phyloP scores from a whole-genome alignment of 2,329 filamentous ascomycete genomes.

The Penicillium sp. region DNA sequence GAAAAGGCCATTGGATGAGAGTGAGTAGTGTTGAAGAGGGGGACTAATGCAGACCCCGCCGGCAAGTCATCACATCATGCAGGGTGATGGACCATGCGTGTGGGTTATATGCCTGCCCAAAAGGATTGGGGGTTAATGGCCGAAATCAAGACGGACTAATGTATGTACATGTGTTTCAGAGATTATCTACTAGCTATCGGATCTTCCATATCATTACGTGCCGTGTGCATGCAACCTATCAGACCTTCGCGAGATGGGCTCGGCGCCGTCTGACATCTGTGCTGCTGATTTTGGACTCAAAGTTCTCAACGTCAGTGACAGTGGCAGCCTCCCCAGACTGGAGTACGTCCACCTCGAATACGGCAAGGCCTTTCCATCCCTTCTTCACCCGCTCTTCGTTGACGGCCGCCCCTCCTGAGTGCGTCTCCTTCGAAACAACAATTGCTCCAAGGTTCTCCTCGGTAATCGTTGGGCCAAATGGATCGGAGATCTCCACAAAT shows the following conservation, averaged over 20 bases:
- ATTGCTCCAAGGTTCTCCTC: slow-evolving; percentile 74
- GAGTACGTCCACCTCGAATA: slow-evolving; percentile 88
- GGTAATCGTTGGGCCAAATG: slow-evolving; percentile 86
- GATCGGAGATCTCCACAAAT: slow-evolving; percentile 81
- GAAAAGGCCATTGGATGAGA: slow-evolving; percentile 16
- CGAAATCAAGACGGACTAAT: slow-evolving; percentile 12
- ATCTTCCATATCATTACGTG: slow-evolving; percentile 4
- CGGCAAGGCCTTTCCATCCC: slow-evolving; percentile 71
- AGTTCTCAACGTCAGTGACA: slow-evolving; percentile 55
- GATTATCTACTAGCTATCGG: slow-evolving; percentile 6
- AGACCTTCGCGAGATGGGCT: slow-evolving; percentile 37
- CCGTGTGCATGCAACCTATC: slow-evolving; percentile 2
- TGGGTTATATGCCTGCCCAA: slow-evolving; percentile 3
- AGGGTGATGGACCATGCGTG: slow-evolving; percentile 19
- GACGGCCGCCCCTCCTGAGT: slow-evolving; percentile 76
- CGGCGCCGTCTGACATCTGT: slow-evolving; percentile 69
- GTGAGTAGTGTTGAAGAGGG: slow-evolving; percentile 18
- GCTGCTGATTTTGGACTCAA: slow-evolving; percentile 85
- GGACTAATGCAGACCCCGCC: slow-evolving; percentile 19
- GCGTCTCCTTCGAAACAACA: slow-evolving; percentile 84
- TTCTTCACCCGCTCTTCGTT: slow-evolving; percentile 76
- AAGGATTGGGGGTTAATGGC: slow-evolving; percentile 15
- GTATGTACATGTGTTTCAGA: slow-evolving; percentile 3
- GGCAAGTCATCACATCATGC: slow-evolving; percentile 22
- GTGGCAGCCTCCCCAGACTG: slow-evolving; percentile 55